These are phyloP conservation scores for Tricholomella constricta DNA, from an alignment of 768 basidiomycete species.

Conservation along the genomic window DNA sequence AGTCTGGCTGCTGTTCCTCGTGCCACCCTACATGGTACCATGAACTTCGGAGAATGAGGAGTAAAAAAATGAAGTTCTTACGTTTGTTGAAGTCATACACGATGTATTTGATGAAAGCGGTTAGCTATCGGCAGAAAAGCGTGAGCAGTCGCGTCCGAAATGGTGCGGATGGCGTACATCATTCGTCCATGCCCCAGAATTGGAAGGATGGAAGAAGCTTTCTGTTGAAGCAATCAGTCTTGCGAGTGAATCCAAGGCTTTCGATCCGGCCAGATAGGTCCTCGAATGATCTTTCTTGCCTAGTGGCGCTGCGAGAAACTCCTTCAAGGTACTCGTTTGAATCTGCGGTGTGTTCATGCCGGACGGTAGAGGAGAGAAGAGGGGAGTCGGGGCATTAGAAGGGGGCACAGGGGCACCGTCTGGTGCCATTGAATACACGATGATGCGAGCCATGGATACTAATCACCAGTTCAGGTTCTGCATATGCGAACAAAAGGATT, in stretches of 20 bases:
- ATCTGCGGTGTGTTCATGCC: constrained; percentile 60
- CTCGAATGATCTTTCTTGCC: constrained; percentile 45
- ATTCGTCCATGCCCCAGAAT: constrained; percentile 80
- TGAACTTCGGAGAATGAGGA: constrained; percentile 1
- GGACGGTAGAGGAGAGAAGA: constrained; percentile 69
- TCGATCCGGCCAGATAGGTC: constrained; percentile 79
- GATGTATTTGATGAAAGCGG: constrained; percentile 83
- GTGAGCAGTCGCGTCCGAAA: neutral
- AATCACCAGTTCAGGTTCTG: constrained; percentile 6
- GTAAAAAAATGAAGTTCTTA: constrained; percentile 25
- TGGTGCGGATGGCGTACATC: constrained; percentile 49
- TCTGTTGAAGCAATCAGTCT: constrained; percentile 86
- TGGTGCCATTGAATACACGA: constrained; percentile 85
- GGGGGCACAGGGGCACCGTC: constrained; percentile 58
- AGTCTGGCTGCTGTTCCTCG: constrained; percentile 74
- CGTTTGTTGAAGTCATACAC: constrained; percentile 86
- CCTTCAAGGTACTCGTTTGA: constrained; percentile 47
- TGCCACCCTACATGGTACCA: constrained; percentile 59
- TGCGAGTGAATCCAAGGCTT: constrained; percentile 82
- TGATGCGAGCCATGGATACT: constrained; percentile 83
- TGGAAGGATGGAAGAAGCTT: constrained; percentile 89
- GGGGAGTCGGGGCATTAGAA: constrained; percentile 71
- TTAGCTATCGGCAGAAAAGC: constrained; percentile 46
- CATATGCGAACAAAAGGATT: constrained; percentile 11
- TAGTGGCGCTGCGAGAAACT: constrained; percentile 62